Conservation (phyloP, 768 basidiomycete genomes). For the Astraeus odoratus region DNA sequence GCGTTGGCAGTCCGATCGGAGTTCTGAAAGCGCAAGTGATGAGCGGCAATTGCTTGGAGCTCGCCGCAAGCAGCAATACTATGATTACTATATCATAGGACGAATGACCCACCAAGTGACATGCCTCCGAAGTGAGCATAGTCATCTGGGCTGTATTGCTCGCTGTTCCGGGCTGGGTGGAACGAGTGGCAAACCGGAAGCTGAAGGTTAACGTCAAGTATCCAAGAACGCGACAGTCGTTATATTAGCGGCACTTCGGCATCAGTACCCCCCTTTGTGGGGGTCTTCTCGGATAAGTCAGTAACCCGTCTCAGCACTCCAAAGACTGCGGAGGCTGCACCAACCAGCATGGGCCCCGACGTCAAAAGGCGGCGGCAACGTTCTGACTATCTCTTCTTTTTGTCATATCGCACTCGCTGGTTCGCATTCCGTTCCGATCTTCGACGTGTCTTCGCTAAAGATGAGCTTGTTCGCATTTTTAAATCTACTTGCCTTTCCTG, state of each 20-base stretch:
- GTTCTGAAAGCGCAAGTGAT: conserved; percentile 34
- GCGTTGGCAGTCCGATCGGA: conserved; percentile 63
- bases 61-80: too few relatives aligned
- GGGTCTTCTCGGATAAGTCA: neutral
- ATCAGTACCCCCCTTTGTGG: too few relatives aligned
- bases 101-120: conserved; percentile 15
- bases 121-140: conserved; percentile 5
- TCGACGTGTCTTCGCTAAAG: neutral
- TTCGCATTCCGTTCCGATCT: conserved; percentile 19
- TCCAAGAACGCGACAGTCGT: too few relatives aligned
- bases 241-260: too few relatives aligned
- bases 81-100: neutral
- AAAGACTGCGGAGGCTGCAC: neutral
- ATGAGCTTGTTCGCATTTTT: too few relatives aligned
- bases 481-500: neutral
- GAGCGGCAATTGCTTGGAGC: neutral
- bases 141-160: neutral
- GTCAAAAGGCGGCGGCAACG: conserved; percentile 36
- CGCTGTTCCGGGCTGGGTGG: neutral
- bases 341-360: neutral
- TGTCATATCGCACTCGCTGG: conserved; percentile 68
- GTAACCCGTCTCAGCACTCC: neutral
- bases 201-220: too few relatives aligned
- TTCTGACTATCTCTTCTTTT: conserved; percentile 51
- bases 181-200: neutral